Evolutionary conservation across 129 eudicot genomes (phyloP).

Genomic region (Chrysanthemum seticuspe): DNA sequence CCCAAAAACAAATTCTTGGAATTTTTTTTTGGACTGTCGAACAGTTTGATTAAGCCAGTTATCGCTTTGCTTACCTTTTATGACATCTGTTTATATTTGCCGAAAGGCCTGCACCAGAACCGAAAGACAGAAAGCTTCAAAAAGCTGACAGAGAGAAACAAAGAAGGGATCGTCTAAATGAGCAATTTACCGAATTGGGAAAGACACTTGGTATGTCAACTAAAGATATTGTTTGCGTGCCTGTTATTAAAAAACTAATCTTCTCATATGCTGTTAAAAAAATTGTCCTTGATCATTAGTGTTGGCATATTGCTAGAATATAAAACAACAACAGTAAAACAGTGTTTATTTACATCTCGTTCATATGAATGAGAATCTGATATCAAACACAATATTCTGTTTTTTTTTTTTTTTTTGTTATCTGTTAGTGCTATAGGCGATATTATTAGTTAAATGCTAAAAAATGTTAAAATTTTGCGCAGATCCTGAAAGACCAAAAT

Average conservation of each 20-base stretch:
- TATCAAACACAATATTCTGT: slow-evolving; percentile 10
- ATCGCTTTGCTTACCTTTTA: neutral
- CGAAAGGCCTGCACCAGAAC: slow-evolving; percentile 60
- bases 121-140: slow-evolving; percentile 82
- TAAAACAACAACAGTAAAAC: neutral
- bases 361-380: slow-evolving; percentile 6
- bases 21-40: neutral
- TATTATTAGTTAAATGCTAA: slow-evolving; percentile 15
- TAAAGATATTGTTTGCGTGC: neutral
- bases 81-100: slow-evolving; percentile 20
- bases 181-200: slow-evolving; percentile 87
- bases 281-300: neutral
- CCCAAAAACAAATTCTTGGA: too few relatives aligned
- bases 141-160: slow-evolving; percentile 92
- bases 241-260: neutral
- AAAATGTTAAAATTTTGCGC: slow-evolving; percentile 29
- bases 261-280: neutral
- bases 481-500: slow-evolving; percentile 96
- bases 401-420: neutral
- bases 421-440: slow-evolving; percentile 8
- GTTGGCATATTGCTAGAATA: slow-evolving; percentile 15
- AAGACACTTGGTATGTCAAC: slow-evolving; percentile 64
- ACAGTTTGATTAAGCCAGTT: neutral
- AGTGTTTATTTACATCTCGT: neutral
- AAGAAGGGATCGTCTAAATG: slow-evolving; percentile 91